Evolutionary conservation across 2,329 filamentous ascomycete genomes (phyloP).

Genomic region (Diaporthe amygdali): DNA sequence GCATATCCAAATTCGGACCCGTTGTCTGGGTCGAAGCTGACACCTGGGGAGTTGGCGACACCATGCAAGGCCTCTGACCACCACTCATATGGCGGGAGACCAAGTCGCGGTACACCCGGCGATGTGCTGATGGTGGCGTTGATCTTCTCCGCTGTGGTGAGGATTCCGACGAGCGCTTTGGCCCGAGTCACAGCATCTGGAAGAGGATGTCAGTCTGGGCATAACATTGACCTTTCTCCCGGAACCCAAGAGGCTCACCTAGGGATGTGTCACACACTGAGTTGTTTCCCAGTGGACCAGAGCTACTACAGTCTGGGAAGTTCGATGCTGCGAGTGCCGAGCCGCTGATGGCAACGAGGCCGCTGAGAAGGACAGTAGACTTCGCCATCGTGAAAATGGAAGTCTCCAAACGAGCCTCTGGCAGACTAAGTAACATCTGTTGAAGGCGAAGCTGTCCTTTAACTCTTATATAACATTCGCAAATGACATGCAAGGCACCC

Average conservation of each 20-base stretch:
- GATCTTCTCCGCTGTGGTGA: constrained; percentile 26
- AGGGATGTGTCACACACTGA: constrained; percentile 21
- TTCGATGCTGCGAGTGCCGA: constrained; percentile 7
- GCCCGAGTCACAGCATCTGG: constrained; percentile 19
- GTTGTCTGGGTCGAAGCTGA: constrained; percentile 36
- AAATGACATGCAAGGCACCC: not conserved
- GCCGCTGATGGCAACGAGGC: not conserved
- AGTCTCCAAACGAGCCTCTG: not conserved
- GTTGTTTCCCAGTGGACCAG: constrained; percentile 19
- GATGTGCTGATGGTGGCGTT: constrained; percentile 30
- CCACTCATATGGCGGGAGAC: constrained; percentile 63
- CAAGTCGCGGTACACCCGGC: constrained; percentile 58
- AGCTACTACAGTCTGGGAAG: constrained; percentile 21
- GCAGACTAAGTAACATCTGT: not conserved
- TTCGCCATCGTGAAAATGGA: not conserved
- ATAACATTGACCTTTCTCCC: too few species aligned
- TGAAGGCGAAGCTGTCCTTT: not conserved
- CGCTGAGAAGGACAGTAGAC: not conserved
- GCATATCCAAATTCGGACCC: constrained; percentile 61
- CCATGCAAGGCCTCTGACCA: constrained; percentile 70
- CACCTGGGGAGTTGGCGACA: constrained; percentile 58
- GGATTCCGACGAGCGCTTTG: constrained; percentile 11
- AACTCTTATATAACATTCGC: not conserved
- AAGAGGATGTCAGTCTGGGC: not conserved
- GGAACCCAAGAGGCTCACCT: not conserved